A percentile compares a stretch with the other conserved stretches of the same genome.
These are phyloP conservation scores for Angomonas ambiguus DNA, from an alignment of 208 protist genomes.

Conservation along the genomic window DNA sequence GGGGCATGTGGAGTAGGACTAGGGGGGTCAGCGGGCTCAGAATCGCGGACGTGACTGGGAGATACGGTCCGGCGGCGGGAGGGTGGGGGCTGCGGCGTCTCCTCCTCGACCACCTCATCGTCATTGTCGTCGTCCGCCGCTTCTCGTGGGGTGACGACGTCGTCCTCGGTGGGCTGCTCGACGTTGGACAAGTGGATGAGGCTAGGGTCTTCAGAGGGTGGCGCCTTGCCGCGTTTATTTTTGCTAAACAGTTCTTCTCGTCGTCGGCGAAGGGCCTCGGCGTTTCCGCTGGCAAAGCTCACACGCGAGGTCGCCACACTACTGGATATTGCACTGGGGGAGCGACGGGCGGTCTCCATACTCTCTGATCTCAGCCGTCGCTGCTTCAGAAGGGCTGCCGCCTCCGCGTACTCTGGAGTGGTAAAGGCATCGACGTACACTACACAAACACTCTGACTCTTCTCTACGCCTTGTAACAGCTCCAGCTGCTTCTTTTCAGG, in stretches of 20 bases:
- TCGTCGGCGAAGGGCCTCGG: slow-evolving; percentile 44
- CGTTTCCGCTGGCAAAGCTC: slow-evolving; percentile 35
- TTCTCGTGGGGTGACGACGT: not conserved
- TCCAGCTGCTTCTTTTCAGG: slow-evolving; percentile 14
- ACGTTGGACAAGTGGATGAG: not conserved
- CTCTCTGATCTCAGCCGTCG: not conserved
- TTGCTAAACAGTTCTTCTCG: slow-evolving; percentile 47
- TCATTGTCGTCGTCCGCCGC: slow-evolving; percentile 4
- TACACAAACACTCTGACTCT: slow-evolving; percentile 25
- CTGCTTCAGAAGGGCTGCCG: not conserved
- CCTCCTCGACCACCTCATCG: not conserved
- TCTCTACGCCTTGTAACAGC: slow-evolving; percentile 19
- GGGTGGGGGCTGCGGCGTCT: not conserved
- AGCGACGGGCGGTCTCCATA: slow-evolving; percentile 9
- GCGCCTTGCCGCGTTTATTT: not conserved
- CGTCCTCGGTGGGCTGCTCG: not conserved
- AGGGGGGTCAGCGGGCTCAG: not conserved
- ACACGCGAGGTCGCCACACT: slow-evolving; percentile 20
- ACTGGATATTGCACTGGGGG: slow-evolving; percentile 15
- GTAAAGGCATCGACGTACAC: slow-evolving; percentile 14
- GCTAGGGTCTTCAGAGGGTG: not conserved
- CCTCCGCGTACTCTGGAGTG: not conserved
- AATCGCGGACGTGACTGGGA: not conserved
- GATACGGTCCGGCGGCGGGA: not conserved
- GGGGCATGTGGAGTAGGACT: not conserved